Base-by-base conservation (phyloP, 140 eudicot genomes). In the Bidens hawaiensis region DNA sequence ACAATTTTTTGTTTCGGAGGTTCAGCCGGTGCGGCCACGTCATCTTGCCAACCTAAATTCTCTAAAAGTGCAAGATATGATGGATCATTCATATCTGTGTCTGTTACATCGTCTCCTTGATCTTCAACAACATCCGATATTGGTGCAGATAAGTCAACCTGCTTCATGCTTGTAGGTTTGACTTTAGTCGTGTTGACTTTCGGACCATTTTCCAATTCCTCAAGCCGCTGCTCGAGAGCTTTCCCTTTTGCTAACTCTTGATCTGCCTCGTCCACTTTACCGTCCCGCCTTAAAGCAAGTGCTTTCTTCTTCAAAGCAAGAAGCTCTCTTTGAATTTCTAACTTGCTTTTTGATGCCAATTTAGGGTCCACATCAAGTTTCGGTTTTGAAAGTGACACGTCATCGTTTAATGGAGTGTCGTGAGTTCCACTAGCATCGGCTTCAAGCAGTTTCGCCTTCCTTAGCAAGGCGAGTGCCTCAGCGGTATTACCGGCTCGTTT, bases 1-100 rank as follows among this genome's bases (percentile, higher is more conserved):
- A 65, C 73, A 19, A 33, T 57, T 38, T 65, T 63, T 18, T 23
- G 68, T 74, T 59, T 67, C 4, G 57, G 23, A 26, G 64, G 38
- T 49, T 22, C 53, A 1, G 26, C 45, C 48, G 57, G 41, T 65
- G 6, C n/a, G 58, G 28, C 64, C 68, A 28, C 79, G 48, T 88
- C 96, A 11, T 88, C 96, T 60, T 85, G 83, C 99, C 99, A 93
- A 24, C 99, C 99, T 65, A 93, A 77, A 70, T 79, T 82, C 64
- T 79, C 75, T 51, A 93, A 49, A 65, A 93, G 76, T 6, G 87
- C 79, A 64, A 81, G 87, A 85, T 84, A 93, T 19, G 84, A 42
- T 4, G 96, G 99, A 80, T 93, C 95, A 24, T 76, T 65, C 89
- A 93, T 31, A 75, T 93, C 99, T 41, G 83, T 88, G 61, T 93